Base-by-base conservation (phyloP, 2,329 filamentous ascomycete species). In the Akanthomyces lecanii region DNA sequence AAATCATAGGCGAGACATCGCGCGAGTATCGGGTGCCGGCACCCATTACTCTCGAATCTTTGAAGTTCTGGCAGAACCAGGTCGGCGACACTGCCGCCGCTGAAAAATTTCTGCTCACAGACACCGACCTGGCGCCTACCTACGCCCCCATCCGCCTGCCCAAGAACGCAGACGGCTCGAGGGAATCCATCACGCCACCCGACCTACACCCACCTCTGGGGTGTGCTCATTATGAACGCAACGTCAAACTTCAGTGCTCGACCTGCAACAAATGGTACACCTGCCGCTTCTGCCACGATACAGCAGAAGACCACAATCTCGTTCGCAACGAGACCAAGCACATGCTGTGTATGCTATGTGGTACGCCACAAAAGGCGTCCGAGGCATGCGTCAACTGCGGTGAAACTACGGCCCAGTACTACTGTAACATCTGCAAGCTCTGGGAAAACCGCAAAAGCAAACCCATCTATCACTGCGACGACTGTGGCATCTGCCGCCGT, bases 281-380 rank as follows among this genome's bases (percentile, higher is more conserved):
- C 0, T 99, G 95, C 73, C 89, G 95, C 21, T 89, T 98, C 72
- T 99, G 95, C 72, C 95, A 99, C 72, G 92, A 99, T 73, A 85
- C 87, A 55, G 84, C 80, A 10, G 91, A 97, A 70, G 87, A 91
- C 68, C 92, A 97, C 73, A 81, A 79, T 64, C 80, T 99, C 63
- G 86, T 93, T 68, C 86, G 95, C 58, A 88, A 87, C 69, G 89
- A 91, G 69, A 99, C 94, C 8, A 89, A 89, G 74, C 89, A 97
- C 70, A 99, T 99, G 95, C 83, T 99, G 6, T 99, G 95, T 75
- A 99, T 99, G 95, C 81, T 92, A 33, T 99, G 95, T 74, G 86
- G 88, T 7, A 91, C 89, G 62, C 89, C 95, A 2, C 95, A 99
- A 70, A 85, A 85, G 63, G 93, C 90, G 4, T 86, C 86, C 36